These are phyloP conservation scores for Backusella tuberculispora DNA, from an alignment of 192 early-diverging fungal genomes.

Conservation along the genomic window DNA sequence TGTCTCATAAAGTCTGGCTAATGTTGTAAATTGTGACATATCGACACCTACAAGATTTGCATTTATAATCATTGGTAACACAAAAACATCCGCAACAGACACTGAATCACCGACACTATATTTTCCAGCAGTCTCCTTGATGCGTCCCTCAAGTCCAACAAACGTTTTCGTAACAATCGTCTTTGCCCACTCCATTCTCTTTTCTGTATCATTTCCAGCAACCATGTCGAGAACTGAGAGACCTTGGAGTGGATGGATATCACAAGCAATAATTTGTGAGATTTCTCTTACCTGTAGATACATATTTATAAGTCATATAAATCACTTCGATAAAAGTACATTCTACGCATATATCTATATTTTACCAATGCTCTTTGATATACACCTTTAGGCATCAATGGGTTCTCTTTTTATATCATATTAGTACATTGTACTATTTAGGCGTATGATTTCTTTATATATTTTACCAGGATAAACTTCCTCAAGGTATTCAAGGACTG, in stretches of 20 bases:
- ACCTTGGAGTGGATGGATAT: constrained; percentile 92
- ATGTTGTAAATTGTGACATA: constrained; percentile 69
- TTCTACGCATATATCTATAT: neutral
- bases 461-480: constrained; percentile 64
- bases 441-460: neutral
- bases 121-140: constrained; percentile 64
- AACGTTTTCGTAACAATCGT: constrained; percentile 64
- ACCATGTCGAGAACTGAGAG: constrained; percentile 67
- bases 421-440: neutral
- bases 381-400: constrained; percentile 79
- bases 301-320: neutral
- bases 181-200: constrained; percentile 62
- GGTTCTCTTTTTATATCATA: constrained; percentile 29
- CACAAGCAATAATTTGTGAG: constrained; percentile 71
- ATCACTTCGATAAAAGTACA: too few relatives aligned
- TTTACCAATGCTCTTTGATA: constrained; percentile 62
- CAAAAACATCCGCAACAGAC: constrained; percentile 81
- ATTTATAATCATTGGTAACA: constrained; percentile 83
- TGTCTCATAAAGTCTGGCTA: constrained; percentile 59
- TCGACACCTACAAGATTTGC: constrained; percentile 71
- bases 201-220: constrained; percentile 52
- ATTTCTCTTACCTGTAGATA: constrained; percentile 67
- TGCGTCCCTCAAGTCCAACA: constrained; percentile 71
- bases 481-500: constrained; percentile 91
- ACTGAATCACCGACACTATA: constrained; percentile 84